A percentile compares a stretch with the other conserved stretches of the same genome.
These are phyloP conservation scores for Lanmaoa pseudosensibilis DNA, from an alignment of 768 basidiomycete species.

Conservation along the genomic window DNA sequence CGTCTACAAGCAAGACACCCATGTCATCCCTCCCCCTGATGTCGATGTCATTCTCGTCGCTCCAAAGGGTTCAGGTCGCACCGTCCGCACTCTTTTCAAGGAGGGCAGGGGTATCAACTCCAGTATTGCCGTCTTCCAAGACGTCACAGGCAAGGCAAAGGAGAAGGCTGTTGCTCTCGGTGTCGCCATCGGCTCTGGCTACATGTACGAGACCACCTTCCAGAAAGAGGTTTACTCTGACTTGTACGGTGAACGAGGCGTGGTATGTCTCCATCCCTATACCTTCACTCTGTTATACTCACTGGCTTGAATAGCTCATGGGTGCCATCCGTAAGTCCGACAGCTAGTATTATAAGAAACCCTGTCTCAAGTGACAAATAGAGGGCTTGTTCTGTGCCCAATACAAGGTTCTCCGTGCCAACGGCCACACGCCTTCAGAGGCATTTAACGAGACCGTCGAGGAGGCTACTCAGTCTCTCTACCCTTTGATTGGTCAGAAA, in stretches of 20 bases:
- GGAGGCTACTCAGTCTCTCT: slow-evolving; percentile 99
- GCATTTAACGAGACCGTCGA: slow-evolving; percentile 99
- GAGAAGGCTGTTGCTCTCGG: slow-evolving; percentile 96
- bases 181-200: slow-evolving; percentile 94
- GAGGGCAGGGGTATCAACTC: slow-evolving; percentile 99
- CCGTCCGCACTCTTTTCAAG: slow-evolving; percentile 99
- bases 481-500: slow-evolving; percentile 93
- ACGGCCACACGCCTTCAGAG: slow-evolving; percentile 96
- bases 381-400: slow-evolving; percentile 99
- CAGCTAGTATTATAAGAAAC: background rate
- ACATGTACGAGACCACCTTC: slow-evolving; percentile 98
- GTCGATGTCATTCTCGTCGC: slow-evolving; percentile 99
- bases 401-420: slow-evolving; percentile 95
- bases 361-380: slow-evolving; percentile 28
- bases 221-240: slow-evolving; percentile 99
- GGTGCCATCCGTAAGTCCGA: slow-evolving; percentile 81
- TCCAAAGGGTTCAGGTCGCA: slow-evolving; percentile 97
- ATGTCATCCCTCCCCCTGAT: slow-evolving; percentile 86
- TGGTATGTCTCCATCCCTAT: slow-evolving; percentile 56
- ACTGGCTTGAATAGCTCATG: slow-evolving; percentile 66
- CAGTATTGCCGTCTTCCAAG: slow-evolving; percentile 92
- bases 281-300: slow-evolving; percentile 1
- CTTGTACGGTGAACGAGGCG: slow-evolving; percentile 99
- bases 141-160: slow-evolving; percentile 96
- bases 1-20: slow-evolving; percentile 96